Conservation (phyloP, 116 monocot species). For the Zostera marina region DNA sequence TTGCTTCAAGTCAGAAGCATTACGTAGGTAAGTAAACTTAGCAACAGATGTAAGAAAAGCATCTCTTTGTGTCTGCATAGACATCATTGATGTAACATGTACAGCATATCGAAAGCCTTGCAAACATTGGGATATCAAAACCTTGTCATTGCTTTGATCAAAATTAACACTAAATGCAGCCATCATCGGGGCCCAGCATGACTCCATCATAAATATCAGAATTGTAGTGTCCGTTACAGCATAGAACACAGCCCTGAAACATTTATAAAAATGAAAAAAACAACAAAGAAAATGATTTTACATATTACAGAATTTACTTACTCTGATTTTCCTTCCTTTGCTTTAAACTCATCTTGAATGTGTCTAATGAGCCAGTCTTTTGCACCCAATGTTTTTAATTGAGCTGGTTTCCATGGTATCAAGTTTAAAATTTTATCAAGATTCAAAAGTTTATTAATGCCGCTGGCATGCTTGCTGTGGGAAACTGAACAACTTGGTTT, state of each 20-base stretch:
- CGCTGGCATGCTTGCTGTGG: constrained; percentile 62
- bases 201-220: constrained; percentile 86
- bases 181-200: constrained; percentile 99
- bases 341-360: constrained; percentile 97
- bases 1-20: constrained; percentile 97
- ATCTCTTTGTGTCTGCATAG: constrained; percentile 97
- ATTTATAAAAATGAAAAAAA: constrained; percentile 5
- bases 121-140: constrained; percentile 56
- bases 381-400: constrained; percentile 85
- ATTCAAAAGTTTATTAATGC: constrained; percentile 80
- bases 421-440: constrained; percentile 78
- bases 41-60: constrained; percentile 98
- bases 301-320: constrained; percentile 21
- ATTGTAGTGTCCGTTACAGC: constrained; percentile 72
- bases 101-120: constrained; percentile 82
- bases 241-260: constrained; percentile 74
- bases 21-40: constrained; percentile 91
- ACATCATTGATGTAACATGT: constrained; percentile 92
- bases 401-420: constrained; percentile 72
- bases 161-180: constrained; percentile 98
- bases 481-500: constrained; percentile 59
- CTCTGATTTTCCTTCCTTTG: constrained; percentile 85
- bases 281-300: background rate
- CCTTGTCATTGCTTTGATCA: constrained; percentile 81
- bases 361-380: constrained; percentile 78